Evolutionary conservation across 805 yeast species (phyloP).

Genomic region (Clavispora asparagi): DNA sequence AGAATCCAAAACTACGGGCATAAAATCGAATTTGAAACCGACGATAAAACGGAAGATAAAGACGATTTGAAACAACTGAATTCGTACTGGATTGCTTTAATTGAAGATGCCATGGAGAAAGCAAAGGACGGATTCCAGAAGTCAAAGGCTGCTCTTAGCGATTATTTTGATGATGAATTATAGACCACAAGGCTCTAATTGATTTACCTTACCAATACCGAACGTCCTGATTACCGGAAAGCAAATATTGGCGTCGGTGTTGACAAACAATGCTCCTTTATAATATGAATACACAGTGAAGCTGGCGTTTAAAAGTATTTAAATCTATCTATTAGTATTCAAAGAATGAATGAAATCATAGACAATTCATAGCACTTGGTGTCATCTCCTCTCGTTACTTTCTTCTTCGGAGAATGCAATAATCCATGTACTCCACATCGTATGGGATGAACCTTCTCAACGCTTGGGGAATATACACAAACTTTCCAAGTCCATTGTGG

Average conservation of each 20-base stretch:
- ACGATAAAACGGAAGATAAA: constrained; percentile 30
- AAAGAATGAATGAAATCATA: not conserved
- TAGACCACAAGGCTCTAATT: not conserved
- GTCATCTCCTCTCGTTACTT: not conserved
- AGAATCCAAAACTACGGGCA: constrained; percentile 87
- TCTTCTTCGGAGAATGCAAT: constrained; percentile 33
- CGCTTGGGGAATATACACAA: constrained; percentile 45
- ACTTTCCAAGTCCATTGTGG: constrained; percentile 51
- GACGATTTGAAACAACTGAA: constrained; percentile 23
- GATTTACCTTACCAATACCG: not conserved
- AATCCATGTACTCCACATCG: constrained; percentile 42
- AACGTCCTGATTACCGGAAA: no score
- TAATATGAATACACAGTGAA: constrained; percentile 1
- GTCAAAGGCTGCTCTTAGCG: constrained; percentile 47
- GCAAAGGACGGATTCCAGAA: constrained; percentile 48
- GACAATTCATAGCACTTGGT: not conserved
- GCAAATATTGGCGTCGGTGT: no score
- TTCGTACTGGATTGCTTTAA: constrained; percentile 38
- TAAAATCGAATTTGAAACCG: constrained; percentile 30
- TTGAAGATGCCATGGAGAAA: constrained; percentile 47
- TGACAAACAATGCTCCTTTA: not conserved
- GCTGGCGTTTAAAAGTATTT: not conserved
- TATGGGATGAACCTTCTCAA: constrained; percentile 23
- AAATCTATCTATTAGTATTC: constrained; percentile 1
- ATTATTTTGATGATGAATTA: constrained; percentile 41